Evolutionary conservation across 2,329 filamentous ascomycete species (phyloP).

Genomic region (Colletotrichum tofieldiae): DNA sequence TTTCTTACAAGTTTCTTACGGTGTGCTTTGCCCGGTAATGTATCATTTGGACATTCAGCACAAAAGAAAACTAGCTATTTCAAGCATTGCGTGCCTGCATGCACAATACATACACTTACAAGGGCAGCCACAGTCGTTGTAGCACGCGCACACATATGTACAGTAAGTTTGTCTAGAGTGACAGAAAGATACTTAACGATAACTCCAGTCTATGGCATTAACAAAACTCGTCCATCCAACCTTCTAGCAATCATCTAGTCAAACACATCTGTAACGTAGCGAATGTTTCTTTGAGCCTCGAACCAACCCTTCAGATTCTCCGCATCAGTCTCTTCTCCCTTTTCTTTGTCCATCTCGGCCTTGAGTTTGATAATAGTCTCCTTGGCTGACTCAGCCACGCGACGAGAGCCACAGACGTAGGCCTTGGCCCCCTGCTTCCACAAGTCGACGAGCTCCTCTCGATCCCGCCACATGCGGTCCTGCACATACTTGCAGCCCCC

Average conservation of each 20-base stretch:
- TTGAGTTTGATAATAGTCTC: slow-evolving; percentile 46
- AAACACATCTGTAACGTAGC: slow-evolving; percentile 75
- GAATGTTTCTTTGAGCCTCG: slow-evolving; percentile 65
- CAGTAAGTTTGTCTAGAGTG: no score
- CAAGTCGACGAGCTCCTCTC: slow-evolving; percentile 49
- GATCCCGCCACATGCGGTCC: slow-evolving; percentile 56
- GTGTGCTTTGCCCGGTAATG: no score
- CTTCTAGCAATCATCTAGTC: slow-evolving; percentile 52
- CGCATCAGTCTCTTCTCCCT: slow-evolving; percentile 52
- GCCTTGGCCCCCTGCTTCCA: slow-evolving; percentile 63
- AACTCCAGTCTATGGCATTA: no score
- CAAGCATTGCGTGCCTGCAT: no score
- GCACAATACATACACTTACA: no score
- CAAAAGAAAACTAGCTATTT: no score
- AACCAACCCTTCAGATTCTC: slow-evolving; percentile 63
- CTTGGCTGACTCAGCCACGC: slow-evolving; percentile 58
- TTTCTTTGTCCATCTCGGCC: slow-evolving; percentile 46
- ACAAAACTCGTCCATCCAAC: no score
- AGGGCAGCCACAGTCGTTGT: no score
- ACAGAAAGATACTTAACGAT: no score
- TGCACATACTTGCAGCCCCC: slow-evolving; percentile 66
- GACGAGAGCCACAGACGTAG: slow-evolving; percentile 73
- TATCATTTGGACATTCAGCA: no score
- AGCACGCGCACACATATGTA: no score
- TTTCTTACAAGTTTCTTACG: no score